Base-by-base conservation (phyloP, 352 stramenopile species). In the Peronosclerospora sorghi region DNA sequence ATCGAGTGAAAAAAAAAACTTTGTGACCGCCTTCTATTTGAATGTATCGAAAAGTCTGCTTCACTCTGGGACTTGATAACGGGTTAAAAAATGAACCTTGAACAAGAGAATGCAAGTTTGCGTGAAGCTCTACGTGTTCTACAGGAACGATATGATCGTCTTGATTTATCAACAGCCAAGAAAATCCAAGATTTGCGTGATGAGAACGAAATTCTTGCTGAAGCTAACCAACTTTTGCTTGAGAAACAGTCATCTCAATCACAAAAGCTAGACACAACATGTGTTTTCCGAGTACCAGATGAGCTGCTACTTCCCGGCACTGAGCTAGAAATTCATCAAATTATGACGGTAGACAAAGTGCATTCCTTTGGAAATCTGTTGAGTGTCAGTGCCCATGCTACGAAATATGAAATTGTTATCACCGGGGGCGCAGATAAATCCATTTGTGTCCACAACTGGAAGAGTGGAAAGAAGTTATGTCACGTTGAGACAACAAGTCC, bases 391-490 rank as follows among this genome's bases (percentile, higher is more conserved):
- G 45, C 45, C 10, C 72, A 81, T 15, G 43, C 54, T 7, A 50
- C 43, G 15, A 65, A 56, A 0, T 47, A 54, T 3, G 48, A 63
- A 20, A 43, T 89, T 23, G 62, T 80, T 17, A 51, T 83, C 27
- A 76, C 72, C 1, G 79, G 79, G 4, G 76, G 75, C 35, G 79
- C 78, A 14, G 79, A 92, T 63, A 89, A 87, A 51, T 56, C 57
- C 47, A 59, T 88, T 18, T 67, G 66, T 20, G 66, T 76, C 23
- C 73, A 86, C 59, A 59, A 92, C 59, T 92, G 73, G 70, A 54
- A 47, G 35, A 61, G 45, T 4, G 51, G 62, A 12, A 54, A 39
- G 29, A 75, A 71, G 51, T 55, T 92, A 21, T 68, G 56, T 23
- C 39, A 21, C 6, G 55, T 63, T 3, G 28, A 48, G 8, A 64